Evolutionary conservation across 1,284 basidiomycete genomes (phyloP).

Genomic region (Irpex sp.): DNA sequence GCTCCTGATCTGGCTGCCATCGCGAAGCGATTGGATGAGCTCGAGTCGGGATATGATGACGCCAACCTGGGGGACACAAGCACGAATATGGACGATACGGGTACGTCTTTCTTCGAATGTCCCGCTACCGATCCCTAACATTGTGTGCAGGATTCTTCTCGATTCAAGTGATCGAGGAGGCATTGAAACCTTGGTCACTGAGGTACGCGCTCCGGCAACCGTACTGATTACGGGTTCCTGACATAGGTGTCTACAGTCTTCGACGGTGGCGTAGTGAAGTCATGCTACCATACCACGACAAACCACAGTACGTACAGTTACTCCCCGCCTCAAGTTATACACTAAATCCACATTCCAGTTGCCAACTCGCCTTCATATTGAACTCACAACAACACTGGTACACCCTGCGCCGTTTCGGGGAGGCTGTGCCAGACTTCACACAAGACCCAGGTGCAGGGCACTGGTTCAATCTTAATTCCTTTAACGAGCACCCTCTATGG

Average conservation of each 20-base stretch:
- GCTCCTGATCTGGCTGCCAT: conserved; percentile 84
- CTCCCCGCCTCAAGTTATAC: not conserved
- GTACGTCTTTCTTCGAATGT: conserved; percentile 28
- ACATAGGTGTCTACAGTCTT: conserved; percentile 35
- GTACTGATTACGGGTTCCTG: not conserved
- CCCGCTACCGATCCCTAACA: not conserved
- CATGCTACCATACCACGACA: conserved; percentile 71
- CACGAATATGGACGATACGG: conserved; percentile 88
- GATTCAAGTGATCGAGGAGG: conserved; percentile 74
- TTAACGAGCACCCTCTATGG: conserved; percentile 69
- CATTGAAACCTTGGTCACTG: conserved; percentile 79
- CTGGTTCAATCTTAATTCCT: conserved; percentile 93
- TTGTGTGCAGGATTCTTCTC: conserved; percentile 75
- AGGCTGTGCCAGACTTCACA: conserved; percentile 31
- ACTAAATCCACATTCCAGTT: conserved; percentile 36
- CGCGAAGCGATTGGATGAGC: conserved; percentile 58
- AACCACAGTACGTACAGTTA: conserved; percentile 61
- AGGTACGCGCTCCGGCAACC: conserved; percentile 40
- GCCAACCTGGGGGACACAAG: conserved; percentile 37
- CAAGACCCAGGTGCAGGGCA: conserved; percentile 50
- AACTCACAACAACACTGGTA: conserved; percentile 90
- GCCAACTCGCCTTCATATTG: conserved; percentile 84
- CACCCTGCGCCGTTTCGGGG: conserved; percentile 78
- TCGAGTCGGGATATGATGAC: conserved; percentile 38
- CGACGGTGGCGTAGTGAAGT: conserved; percentile 82